These are phyloP conservation scores for Trifolium subterraneum DNA, from an alignment of 306 rosid species.

Conservation along the genomic window DNA sequence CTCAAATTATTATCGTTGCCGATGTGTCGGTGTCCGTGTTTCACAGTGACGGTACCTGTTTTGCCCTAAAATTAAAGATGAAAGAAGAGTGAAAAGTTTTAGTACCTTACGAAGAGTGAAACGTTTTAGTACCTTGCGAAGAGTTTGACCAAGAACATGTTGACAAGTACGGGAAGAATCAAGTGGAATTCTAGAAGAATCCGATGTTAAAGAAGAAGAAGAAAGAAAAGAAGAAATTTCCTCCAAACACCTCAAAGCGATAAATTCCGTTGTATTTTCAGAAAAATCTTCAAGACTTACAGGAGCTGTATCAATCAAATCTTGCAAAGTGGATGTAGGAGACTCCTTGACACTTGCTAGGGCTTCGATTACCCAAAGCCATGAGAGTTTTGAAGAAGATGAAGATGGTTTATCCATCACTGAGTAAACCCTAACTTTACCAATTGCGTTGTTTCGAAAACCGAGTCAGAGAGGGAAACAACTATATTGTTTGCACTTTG, in stretches of 20 bases:
- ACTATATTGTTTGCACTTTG: too few species aligned
- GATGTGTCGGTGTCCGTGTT: too few species aligned
- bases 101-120: slow-evolving; percentile 53
- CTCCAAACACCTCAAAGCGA: slow-evolving; percentile 82
- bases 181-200: slow-evolving; percentile 48
- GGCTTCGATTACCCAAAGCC: slow-evolving; percentile 80
- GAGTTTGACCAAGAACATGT: slow-evolving; percentile 58
- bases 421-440: not conserved
- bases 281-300: slow-evolving; percentile 43
- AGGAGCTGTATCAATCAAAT: slow-evolving; percentile 57
- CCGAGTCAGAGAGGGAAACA: too few species aligned
- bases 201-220: slow-evolving; percentile 47
- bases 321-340: slow-evolving; percentile 48
- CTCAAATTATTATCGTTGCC: too few species aligned
- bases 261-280: slow-evolving; percentile 56
- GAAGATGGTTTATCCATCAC: slow-evolving; percentile 48
- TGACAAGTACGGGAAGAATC: slow-evolving; percentile 56
- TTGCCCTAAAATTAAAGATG: not conserved
- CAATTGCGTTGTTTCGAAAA: too few species aligned
- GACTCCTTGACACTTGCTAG: slow-evolving; percentile 54
- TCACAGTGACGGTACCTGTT: not conserved
- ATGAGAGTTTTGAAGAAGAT: slow-evolving; percentile 49
- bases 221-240: slow-evolving; percentile 46
- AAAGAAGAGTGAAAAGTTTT: slow-evolving; percentile 13
- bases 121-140: slow-evolving; percentile 50